A percentile compares a stretch with the other conserved stretches of the same genome.
phyloP scores from a whole-genome alignment of 768 basidiomycete genomes.

The Mycena olivaceomarginata region DNA sequence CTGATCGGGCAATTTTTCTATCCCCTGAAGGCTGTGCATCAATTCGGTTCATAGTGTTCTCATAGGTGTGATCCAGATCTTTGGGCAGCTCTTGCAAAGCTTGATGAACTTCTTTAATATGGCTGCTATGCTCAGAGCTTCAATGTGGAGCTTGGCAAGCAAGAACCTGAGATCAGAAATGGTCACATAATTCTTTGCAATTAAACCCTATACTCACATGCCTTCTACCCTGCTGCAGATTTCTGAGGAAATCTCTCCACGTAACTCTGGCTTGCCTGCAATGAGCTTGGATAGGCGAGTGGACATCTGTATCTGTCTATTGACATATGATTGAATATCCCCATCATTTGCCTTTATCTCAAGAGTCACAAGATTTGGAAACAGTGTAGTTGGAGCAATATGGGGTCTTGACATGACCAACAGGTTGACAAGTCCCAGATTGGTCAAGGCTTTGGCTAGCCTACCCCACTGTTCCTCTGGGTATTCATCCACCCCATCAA shows the following conservation, averaged over 20 bases:
- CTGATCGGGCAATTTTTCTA: background rate
- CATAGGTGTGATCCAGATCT: background rate
- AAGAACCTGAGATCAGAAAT: background rate
- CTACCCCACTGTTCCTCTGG: background rate
- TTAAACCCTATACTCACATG: background rate
- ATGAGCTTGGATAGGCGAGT: too few relatives aligned
- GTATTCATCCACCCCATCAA: background rate
- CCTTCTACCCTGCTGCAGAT: background rate
- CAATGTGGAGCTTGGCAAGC: too few relatives aligned
- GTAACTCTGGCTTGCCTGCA: too few relatives aligned
- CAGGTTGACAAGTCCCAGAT: background rate
- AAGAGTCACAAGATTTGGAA: too few relatives aligned
- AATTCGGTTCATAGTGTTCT: conserved; percentile 3
- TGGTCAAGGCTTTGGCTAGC: background rate
- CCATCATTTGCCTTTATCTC: too few relatives aligned
- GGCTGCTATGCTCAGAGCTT: too few relatives aligned
- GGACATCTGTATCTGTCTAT: too few relatives aligned
- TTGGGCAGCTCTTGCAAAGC: background rate
- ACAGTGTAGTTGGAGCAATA: too few relatives aligned
- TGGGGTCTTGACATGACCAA: too few relatives aligned
- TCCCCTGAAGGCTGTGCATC: conserved; percentile 3
- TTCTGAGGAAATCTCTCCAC: too few relatives aligned
- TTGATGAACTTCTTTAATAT: too few relatives aligned
- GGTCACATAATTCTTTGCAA: background rate
- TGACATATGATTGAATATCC: too few relatives aligned